Evolutionary conservation across 306 rosid species (phyloP).

Genomic region (Ochetophila trinervis): DNA sequence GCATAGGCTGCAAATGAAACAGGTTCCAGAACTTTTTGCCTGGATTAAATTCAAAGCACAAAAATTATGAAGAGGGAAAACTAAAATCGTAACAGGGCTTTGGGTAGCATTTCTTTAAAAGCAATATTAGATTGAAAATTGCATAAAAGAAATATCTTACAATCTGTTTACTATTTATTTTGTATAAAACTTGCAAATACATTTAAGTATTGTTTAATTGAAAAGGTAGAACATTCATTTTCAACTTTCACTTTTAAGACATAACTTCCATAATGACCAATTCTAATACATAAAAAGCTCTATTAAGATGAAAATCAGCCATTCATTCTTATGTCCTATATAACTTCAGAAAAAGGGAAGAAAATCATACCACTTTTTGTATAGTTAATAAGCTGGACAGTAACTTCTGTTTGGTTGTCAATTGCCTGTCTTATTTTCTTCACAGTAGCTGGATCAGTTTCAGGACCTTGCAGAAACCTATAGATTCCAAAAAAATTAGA

Average conservation of each 20-base stretch:
- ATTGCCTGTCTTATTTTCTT: conserved; percentile 86
- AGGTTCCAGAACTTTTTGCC: conserved; percentile 98
- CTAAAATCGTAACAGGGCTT: neutral
- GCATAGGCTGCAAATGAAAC: conserved; percentile 98
- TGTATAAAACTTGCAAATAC: neutral
- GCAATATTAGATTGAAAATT: neutral
- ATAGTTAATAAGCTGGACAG: conserved; percentile 93
- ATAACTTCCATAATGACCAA: too few relatives aligned
- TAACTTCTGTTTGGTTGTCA: conserved; percentile 84
- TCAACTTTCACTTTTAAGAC: too few relatives aligned
- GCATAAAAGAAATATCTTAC: neutral
- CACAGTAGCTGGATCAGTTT: conserved; percentile 90
- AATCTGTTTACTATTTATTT: neutral
- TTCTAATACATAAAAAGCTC: neutral
- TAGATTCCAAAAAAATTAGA: conserved; percentile 25
- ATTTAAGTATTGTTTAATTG: too few relatives aligned
- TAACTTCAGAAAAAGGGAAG: neutral
- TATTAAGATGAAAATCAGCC: neutral
- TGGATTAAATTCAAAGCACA: conserved; percentile 31
- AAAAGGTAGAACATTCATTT: too few relatives aligned
- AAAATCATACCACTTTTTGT: conserved; percentile 67
- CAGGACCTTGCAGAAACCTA: conserved; percentile 97
- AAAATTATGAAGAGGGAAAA: neutral
- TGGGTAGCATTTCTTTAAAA: neutral
- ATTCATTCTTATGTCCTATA: neutral